phyloP scores from a whole-genome alignment of 108 stramenopile species.

The Fistulifera pelliculosa region DNA sequence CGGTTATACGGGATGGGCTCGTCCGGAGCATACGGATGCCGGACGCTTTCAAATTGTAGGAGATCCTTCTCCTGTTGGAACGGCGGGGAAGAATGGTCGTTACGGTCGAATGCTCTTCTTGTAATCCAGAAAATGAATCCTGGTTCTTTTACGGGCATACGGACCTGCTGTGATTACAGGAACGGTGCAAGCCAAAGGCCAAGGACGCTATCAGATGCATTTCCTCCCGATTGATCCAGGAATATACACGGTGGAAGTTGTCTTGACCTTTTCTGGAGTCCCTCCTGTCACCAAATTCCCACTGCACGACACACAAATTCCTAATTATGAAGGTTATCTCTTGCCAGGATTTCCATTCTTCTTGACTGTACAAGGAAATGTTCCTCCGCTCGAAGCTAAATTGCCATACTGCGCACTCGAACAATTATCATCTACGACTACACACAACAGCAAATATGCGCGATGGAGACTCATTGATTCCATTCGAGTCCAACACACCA shows the following conservation, averaged over 20 bases:
- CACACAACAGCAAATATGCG: conserved; percentile 3
- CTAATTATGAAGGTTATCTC: conserved; percentile 73
- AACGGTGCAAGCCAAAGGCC: conserved; percentile 8
- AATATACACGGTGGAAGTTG: conserved; percentile 60
- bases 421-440: conserved; percentile 18
- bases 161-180: conserved; percentile 63
- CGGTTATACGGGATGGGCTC: conserved; percentile 75
- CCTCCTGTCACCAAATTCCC: conserved; percentile 44
- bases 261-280: conserved; percentile 55
- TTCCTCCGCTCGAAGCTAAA: conserved; percentile 1
- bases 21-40: conserved; percentile 54
- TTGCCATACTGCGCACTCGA: conserved; percentile 23
- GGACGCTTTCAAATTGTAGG: conserved; percentile 33
- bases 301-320: conserved; percentile 13
- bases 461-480: conserved; percentile 34
- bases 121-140: conserved; percentile 17
- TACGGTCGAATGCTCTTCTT: conserved; percentile 3
- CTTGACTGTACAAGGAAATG: conserved; percentile 13
- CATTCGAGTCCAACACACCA: conserved; percentile 23
- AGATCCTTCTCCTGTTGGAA: conserved; percentile 3
- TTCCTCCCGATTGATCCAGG: conserved; percentile 48
- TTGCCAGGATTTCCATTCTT: conserved; percentile 52
- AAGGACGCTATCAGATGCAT: conserved; percentile 27
- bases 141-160: conserved; percentile 59
- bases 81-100: conserved; percentile 7